These are phyloP conservation scores for Penicillium oxalicum DNA, from an alignment of 2,329 filamentous ascomycete genomes.

Conservation along the genomic window DNA sequence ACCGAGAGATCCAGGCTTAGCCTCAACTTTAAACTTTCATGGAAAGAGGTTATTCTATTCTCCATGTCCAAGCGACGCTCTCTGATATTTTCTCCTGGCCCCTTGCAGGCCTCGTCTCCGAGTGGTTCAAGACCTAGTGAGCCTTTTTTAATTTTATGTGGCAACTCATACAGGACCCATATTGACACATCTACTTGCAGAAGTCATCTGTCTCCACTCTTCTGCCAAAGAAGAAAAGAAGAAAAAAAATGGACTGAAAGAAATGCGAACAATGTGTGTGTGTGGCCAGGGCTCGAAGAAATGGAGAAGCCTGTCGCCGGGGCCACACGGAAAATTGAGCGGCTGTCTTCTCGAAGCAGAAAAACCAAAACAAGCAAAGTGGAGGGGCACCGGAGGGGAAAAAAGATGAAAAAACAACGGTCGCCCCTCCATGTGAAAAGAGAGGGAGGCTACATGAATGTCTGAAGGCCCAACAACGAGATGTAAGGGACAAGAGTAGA, in stretches of 20 bases:
- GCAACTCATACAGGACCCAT: neutral
- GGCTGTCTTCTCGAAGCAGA: slow-evolving; percentile 23
- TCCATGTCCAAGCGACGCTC: no score
- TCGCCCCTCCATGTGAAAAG: neutral
- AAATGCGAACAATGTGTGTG: neutral
- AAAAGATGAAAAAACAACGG: neutral
- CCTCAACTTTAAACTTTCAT: no score
- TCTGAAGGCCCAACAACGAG: no score
- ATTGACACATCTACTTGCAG: slow-evolving; percentile 2
- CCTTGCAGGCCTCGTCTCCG: no score
- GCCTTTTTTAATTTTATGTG: neutral
- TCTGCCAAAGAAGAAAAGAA: no score
- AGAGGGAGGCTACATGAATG: neutral
- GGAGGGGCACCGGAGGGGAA: slow-evolving; percentile 9
- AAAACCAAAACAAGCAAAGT: slow-evolving; percentile 35
- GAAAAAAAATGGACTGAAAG: slow-evolving; percentile 9
- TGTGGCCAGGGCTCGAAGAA: slow-evolving; percentile 17
- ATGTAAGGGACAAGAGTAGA: no score
- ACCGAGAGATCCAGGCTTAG: no score
- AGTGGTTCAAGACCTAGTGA: no score
- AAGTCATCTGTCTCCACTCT: slow-evolving; percentile 2
- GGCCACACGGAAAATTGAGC: slow-evolving; percentile 24
- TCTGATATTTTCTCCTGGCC: no score
- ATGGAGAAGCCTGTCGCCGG: slow-evolving; percentile 24
- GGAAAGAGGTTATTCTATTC: no score